Evolutionary conservation across 75 land plant genomes (phyloP), one percentile per base, ranked within the genome.

Genomic region (Pinus albicaulis): DNA sequence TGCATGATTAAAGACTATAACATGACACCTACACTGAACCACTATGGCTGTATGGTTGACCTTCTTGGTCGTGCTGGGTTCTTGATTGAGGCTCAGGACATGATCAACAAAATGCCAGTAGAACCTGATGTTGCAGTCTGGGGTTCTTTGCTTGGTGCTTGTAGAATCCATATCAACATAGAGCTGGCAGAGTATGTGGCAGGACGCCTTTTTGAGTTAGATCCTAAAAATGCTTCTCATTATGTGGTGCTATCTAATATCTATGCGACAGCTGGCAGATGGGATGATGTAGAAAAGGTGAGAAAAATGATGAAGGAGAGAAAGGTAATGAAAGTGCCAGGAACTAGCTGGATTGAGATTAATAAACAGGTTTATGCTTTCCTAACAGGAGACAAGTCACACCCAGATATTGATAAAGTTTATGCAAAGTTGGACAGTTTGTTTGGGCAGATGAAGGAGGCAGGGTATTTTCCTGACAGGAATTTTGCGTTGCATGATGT

Each of bases 271-370:
- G 83, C 83, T 41, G 82, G 86, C 0, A 73, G 71, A 11, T 87
- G 90, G 90, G 87, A 85, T 13, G 81, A 68, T 59, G 90, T 87
- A 36, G 76, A 65, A 2, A 82, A 60, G 78, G 74, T 93, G 34
- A 89, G 84, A 77, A 81, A 76, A 44, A 76, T 84, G 57, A 90
- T 89, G 91, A 83, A 82, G 64, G 84, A 72, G 3, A 77, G 84
- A 31, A 63, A 56, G 24, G 71, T 80, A 17, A 31, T 56, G 22
- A 66, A 56, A 28, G 65, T 72, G 59, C 81, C 84, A 5, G 80
- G 80, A 60, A 57, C 59, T 25, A 72, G 82, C 57, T 81, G 77
- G 73, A 79, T 85, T 63, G 87, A 82, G 78, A 64, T 85, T 23
- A 72, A 71, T 20, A 68, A 70, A 11, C 24, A 53, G 38, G 53